phyloP scores from a whole-genome alignment of 1,284 basidiomycete genomes.

The Waitea zeae region DNA sequence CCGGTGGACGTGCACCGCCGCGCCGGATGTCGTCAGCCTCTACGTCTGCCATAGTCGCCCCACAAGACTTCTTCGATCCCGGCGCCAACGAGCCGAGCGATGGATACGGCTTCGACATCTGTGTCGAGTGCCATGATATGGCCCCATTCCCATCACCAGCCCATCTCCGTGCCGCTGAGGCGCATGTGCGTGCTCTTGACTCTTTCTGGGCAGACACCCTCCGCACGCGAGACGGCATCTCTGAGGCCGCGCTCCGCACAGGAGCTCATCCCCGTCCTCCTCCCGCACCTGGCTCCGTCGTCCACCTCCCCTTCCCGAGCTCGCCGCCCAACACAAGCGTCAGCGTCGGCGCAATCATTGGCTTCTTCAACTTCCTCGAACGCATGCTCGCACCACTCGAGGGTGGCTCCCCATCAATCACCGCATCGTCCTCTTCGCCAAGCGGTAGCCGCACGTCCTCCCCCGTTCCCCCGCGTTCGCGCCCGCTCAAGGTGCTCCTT shows the following conservation, averaged over 20 bases:
- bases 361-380: conserved; percentile 44
- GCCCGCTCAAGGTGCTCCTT: conserved; percentile 54
- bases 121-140: conserved; percentile 73
- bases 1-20: no score
- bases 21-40: no score
- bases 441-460: conserved; percentile 6
- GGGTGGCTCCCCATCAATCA: no score
- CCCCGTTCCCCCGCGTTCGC: conserved; percentile 17
- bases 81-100: conserved; percentile 38
- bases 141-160: conserved; percentile 46
- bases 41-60: conserved; percentile 5
- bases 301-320: conserved; percentile 59
- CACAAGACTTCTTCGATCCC: conserved; percentile 34
- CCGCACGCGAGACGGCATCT: no score
- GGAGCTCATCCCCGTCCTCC: conserved; percentile 37
- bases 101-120: conserved; percentile 60
- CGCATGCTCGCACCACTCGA: conserved; percentile 35
- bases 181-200: conserved; percentile 47
- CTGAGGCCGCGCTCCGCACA: conserved; percentile 10
- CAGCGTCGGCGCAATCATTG: conserved; percentile 32
- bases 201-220: conserved; percentile 36
- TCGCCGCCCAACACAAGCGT: conserved; percentile 32
- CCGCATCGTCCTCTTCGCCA: conserved; percentile 10
- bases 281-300: conserved; percentile 48
- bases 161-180: conserved; percentile 52